Percentiles rank a stretch among this genome's conserved stretches.
Evolutionary conservation across 768 basidiomycete species (phyloP).

Genomic region (Stropharia rugosoannulata): DNA sequence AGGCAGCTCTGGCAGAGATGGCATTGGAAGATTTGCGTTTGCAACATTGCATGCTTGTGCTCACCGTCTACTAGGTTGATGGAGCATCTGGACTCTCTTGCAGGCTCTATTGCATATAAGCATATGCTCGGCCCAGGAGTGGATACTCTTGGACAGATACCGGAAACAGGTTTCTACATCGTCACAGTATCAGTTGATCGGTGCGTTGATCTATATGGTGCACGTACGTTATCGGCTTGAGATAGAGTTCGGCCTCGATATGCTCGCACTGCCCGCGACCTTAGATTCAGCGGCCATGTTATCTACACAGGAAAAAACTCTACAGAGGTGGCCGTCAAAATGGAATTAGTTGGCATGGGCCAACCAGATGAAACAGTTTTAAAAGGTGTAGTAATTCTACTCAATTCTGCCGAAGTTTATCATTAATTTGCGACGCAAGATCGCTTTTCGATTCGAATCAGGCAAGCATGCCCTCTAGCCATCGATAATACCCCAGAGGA

Average conservation of each 20-base stretch:
- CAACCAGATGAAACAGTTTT: slow-evolving; percentile 59
- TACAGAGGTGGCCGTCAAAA: slow-evolving; percentile 85
- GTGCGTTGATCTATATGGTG: slow-evolving; percentile 26
- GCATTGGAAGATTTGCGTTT: no score
- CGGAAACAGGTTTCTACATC: slow-evolving; percentile 73
- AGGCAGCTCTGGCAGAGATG: no score
- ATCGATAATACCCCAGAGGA: slow-evolving; percentile 66
- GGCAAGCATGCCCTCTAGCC: slow-evolving; percentile 60
- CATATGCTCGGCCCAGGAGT: slow-evolving; percentile 71
- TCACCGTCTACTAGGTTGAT: slow-evolving; percentile 45
- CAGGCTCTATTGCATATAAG: slow-evolving; percentile 82
- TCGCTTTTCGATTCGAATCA: slow-evolving; percentile 88
- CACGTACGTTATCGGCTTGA: background rate
- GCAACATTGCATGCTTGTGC: background rate
- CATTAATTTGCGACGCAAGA: slow-evolving; percentile 39
- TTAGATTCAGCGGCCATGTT: slow-evolving; percentile 78
- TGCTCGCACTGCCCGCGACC: slow-evolving; percentile 64
- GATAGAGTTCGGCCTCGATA: slow-evolving; percentile 51
- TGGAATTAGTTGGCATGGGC: slow-evolving; percentile 61
- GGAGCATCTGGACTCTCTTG: slow-evolving; percentile 84
- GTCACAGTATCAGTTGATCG: slow-evolving; percentile 85
- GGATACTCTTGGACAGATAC: slow-evolving; percentile 50
- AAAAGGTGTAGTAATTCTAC: slow-evolving; percentile 43
- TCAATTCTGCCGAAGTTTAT: background rate
- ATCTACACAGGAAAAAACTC: slow-evolving; percentile 75